phyloP scores from a whole-genome alignment of 169 alveolate genomes.

The Eimeria tenella region DNA sequence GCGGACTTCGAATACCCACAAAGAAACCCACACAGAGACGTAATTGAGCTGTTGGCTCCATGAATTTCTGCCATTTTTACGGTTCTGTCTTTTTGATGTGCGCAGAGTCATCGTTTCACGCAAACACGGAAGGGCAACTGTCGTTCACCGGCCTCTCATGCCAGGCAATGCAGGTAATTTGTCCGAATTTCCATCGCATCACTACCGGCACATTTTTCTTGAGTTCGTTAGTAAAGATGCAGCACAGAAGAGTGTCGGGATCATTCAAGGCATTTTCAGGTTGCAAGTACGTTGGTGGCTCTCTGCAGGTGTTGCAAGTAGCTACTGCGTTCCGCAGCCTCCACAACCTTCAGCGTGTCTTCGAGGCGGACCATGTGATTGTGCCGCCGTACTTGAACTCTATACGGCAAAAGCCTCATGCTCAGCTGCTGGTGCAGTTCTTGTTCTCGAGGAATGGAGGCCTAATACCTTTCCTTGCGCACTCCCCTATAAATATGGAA shows the following conservation, averaged over 20 bases:
- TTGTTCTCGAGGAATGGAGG: conserved; percentile 48
- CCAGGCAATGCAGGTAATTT: conserved; percentile 36
- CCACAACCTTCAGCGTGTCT: conserved; percentile 49
- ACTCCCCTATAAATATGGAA: not conserved
- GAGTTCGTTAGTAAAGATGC: too few relatives aligned
- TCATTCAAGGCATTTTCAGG: not conserved
- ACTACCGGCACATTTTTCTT: not conserved
- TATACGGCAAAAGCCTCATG: conserved; percentile 17
- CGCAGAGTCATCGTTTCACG: conserved; percentile 20
- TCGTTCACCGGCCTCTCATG: conserved; percentile 40
- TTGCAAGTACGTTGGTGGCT: not conserved
- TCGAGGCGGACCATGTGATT: conserved; percentile 6
- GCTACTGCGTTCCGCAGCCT: conserved; percentile 46
- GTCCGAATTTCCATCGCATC: not conserved
- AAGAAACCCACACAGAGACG: not conserved
- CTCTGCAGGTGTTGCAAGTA: conserved; percentile 52
- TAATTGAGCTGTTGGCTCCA: not conserved
- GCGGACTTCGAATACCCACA: not conserved
- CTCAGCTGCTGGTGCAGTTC: conserved; percentile 53
- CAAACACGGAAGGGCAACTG: not conserved
- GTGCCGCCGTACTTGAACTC: conserved; percentile 36
- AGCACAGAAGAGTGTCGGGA: too few relatives aligned
- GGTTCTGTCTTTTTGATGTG: not conserved
- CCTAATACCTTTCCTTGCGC: conserved; percentile 46
- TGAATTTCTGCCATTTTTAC: not conserved